Conservation (phyloP, 352 stramenopile genomes). For the Phytophthora brassicae region DNA sequence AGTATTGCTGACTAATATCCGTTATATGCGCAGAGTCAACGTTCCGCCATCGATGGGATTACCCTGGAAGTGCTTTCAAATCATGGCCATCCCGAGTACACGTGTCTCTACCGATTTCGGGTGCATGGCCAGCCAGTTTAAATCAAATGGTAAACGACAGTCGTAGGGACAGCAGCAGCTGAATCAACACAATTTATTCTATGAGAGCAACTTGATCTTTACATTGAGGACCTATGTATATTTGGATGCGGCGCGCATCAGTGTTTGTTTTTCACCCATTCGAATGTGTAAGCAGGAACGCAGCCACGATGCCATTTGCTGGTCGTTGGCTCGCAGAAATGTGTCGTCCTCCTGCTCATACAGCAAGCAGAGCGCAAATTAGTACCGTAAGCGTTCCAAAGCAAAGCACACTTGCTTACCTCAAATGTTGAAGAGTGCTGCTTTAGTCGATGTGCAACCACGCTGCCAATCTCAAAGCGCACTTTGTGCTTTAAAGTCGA, state of each 20-base stretch:
- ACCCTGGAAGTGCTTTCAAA: conserved; percentile 82
- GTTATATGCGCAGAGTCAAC: conserved; percentile 36
- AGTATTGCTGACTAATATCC: conserved; percentile 5
- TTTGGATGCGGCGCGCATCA: conserved; percentile 21
- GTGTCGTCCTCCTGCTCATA: conserved; percentile 46
- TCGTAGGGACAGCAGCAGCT: conserved; percentile 9
- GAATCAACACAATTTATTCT: conserved; percentile 33
- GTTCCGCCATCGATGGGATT: conserved; percentile 60
- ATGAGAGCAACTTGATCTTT: conserved; percentile 7
- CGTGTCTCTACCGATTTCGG: conserved; percentile 89
- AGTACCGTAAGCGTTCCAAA: neutral
- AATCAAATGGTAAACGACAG: conserved; percentile 1
- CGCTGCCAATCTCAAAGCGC: conserved; percentile 17
- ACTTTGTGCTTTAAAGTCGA: conserved; percentile 32
- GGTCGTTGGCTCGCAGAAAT: conserved; percentile 46
- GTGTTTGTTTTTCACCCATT: conserved; percentile 65
- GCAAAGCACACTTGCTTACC: conserved; percentile 21
- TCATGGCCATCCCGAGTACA: conserved; percentile 84
- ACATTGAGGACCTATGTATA: conserved; percentile 5
- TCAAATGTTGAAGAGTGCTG: conserved; percentile 35
- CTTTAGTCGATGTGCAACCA: conserved; percentile 23
- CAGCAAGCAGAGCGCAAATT: neutral
- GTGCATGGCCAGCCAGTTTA: conserved; percentile 65
- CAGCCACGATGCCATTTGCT: conserved; percentile 64
- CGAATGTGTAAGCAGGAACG: conserved; percentile 66